Conservation (phyloP, 331 rosid genomes). For the Acacia concinna region DNA sequence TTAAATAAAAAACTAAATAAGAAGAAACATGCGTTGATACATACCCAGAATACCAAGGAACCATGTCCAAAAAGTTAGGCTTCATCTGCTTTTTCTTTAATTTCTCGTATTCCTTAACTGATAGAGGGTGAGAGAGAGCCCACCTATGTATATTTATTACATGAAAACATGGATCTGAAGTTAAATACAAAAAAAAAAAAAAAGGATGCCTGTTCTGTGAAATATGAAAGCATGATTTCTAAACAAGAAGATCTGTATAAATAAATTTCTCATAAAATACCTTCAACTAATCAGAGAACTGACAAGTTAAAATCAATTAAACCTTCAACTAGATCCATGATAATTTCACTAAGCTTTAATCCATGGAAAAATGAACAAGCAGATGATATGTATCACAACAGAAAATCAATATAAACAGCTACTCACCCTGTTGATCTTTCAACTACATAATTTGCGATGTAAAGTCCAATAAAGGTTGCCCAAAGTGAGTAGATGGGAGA, state of each 20-base stretch:
- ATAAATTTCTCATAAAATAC: neutral
- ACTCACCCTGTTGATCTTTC: conserved; percentile 99
- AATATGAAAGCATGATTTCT: conserved; percentile 15
- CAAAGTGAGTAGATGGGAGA: conserved; percentile 96
- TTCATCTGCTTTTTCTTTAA: conserved; percentile 89
- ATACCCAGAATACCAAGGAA: conserved; percentile 99
- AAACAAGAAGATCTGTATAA: neutral
- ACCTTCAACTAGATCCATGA: neutral
- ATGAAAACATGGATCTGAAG: conserved; percentile 19
- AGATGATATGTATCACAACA: conserved; percentile 14
- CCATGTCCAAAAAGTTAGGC: conserved; percentile 96
- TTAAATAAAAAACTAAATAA: conserved; percentile 12
- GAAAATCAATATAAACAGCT: conserved; percentile 23
- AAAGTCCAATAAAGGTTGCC: conserved; percentile 99
- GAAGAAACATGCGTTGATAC: conserved; percentile 9
- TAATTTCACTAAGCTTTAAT: neutral
- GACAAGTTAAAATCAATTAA: neutral
- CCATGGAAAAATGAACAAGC: neutral
- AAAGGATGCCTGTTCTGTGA: conserved; percentile 6
- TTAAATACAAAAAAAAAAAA: neutral
- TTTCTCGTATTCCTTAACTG: conserved; percentile 81
- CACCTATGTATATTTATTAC: conserved; percentile 59
- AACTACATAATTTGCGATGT: conserved; percentile 96
- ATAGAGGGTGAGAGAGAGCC: conserved; percentile 98
- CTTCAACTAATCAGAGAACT: neutral